Evolutionary conservation across 176 grass and related monocot genomes (phyloP).

Genomic region (Triticum monococcum): DNA sequence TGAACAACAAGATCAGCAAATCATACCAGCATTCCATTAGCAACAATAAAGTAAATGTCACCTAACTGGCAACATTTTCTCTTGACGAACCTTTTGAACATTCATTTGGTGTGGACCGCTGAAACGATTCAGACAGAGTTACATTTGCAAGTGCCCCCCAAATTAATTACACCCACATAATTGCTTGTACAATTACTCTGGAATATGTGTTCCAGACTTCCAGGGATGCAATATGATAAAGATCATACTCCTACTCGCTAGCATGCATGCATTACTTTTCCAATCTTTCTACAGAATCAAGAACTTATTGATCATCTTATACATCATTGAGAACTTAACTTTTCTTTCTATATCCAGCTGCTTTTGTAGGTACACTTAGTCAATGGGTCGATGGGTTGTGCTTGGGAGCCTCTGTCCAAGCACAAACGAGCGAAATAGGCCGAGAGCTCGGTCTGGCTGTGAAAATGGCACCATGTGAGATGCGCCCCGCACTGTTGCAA

Average conservation of each 20-base stretch:
- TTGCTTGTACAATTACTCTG: not conserved
- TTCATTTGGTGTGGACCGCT: not conserved
- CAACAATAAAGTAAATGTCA: not conserved
- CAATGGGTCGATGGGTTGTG: conserved; percentile 56
- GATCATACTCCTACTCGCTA: not conserved
- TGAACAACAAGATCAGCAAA: not conserved
- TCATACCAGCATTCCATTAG: not conserved
- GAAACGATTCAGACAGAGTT: not conserved
- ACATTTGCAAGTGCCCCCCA: not conserved
- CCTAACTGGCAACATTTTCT: not conserved
- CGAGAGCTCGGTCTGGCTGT: conserved; percentile 74
- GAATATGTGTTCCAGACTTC: conserved; percentile 11
- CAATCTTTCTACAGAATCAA: conserved; percentile 24
- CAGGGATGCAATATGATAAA: not conserved
- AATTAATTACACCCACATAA: not conserved
- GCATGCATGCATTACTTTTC: conserved; percentile 17
- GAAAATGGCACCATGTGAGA: conserved; percentile 95
- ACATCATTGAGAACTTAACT: not conserved
- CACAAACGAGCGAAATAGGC: conserved; percentile 71
- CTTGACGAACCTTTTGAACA: not conserved
- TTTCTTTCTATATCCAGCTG: conserved; percentile 20
- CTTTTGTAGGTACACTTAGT: conserved; percentile 40
- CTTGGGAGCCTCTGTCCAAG: conserved; percentile 72
- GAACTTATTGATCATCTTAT: conserved; percentile 25
- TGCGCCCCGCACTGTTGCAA: conserved; percentile 84